Evolutionary conservation across 768 basidiomycete species (phyloP), one percentile per base, ranked within the genome.

Genomic region (Amanita exitialis): DNA sequence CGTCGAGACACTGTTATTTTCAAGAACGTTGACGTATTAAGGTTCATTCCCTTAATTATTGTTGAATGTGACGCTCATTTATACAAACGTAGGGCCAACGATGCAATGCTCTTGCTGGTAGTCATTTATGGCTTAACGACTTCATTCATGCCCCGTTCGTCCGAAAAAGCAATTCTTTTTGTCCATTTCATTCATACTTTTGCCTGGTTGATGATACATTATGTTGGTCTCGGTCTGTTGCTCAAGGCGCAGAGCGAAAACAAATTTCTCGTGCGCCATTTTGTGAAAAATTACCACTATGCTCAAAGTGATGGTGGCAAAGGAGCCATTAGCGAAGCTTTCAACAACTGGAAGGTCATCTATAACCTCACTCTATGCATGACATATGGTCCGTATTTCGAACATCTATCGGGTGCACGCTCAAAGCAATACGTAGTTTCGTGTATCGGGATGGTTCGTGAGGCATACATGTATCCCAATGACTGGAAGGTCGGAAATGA

Each of bases 311-410:
- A 87, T 50, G 78, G 76, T 13, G 80, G 78, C 4, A 75, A 81
- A 52, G 80, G 82, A 42, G 94, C 95, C 0, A 79, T 93, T n/a
- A 75, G 82, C 35, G 96, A 99, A 62, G 91, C 95, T 0, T 99
- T 97, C 59, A 74, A 78, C 23, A 97, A 96, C 64, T 99, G 94
- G 93, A 97, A 97, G 66, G 75, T 75, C 4, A 74, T 90, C 23
- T 98, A 94, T 64, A 98, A 97, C 64, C 64, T 92, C 65, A 92
- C 87, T 64, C 73, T 94, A 75, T 85, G 83, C 64, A 96, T 97
- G 93, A 94, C 87, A 3, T 97, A 94, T 64, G 83, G 93, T 94
- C 53, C 16, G 62, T 63, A 30, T 41, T 41, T 15, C 52, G 43
- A 52, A 32, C 10, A 5, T 9, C 36, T 36, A 28, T 49, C 41